A percentile compares a stretch with the other conserved stretches of the same genome.
phyloP scores from a whole-genome alignment of 768 basidiomycete genomes.

The Suillus spraguei region DNA sequence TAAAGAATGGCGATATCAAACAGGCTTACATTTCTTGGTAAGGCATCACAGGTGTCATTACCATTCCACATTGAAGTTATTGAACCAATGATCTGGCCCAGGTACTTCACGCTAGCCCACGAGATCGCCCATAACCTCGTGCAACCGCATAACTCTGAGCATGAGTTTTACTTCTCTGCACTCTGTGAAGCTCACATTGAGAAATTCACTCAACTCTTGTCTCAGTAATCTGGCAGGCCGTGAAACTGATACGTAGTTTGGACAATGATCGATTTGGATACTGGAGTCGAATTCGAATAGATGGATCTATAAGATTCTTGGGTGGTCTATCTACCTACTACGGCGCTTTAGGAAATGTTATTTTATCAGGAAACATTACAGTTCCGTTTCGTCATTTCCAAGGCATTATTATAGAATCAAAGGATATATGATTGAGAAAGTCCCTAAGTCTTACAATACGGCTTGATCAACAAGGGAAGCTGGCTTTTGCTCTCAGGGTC shows the following conservation, averaged over 20 bases:
- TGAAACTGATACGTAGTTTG: not conserved
- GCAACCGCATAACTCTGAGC: constrained; percentile 84
- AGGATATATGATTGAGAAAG: not conserved
- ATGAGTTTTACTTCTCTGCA: constrained; percentile 93
- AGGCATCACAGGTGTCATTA: constrained; percentile 17
- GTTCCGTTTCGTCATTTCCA: not conserved
- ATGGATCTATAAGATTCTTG: not conserved
- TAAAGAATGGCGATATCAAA: constrained; percentile 49
- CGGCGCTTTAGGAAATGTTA: too few species aligned
- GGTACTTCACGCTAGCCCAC: constrained; percentile 93
- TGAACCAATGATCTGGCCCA: constrained; percentile 24
- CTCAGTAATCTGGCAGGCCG: not conserved
- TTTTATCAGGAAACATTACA: not conserved
- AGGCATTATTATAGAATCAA: not conserved
- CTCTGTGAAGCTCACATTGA: constrained; percentile 74
- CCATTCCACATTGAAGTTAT: not conserved
- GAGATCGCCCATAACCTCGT: constrained; percentile 94
- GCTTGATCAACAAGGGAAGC: constrained; percentile 40
- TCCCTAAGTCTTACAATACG: constrained; percentile 7
- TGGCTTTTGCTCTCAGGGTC: constrained; percentile 43
- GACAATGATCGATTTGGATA: not conserved
- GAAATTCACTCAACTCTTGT: constrained; percentile 39
- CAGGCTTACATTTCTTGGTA: constrained; percentile 85
- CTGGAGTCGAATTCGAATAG: not conserved
- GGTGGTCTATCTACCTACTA: not conserved